Evolutionary conservation across 2,329 filamentous ascomycete species (phyloP).

Genomic region (Fusarium sp.): DNA sequence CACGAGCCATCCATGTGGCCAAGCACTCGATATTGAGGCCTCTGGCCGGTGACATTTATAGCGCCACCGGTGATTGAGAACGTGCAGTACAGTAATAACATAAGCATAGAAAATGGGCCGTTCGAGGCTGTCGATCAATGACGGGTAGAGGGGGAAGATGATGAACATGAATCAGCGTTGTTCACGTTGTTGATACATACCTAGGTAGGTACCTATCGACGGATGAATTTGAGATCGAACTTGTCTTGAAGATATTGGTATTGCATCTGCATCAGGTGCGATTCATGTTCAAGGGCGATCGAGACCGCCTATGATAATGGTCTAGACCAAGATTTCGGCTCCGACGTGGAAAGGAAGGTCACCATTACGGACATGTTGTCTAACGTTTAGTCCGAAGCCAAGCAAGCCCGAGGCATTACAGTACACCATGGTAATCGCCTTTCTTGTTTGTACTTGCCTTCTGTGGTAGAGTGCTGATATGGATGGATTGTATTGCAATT

Average conservation of each 20-base stretch:
- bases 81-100: background rate
- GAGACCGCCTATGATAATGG: slow-evolving; percentile 14
- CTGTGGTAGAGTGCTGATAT: slow-evolving; percentile 14
- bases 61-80: slow-evolving; percentile 9
- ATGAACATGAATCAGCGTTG: slow-evolving; percentile 9
- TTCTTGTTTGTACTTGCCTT: slow-evolving; percentile 31
- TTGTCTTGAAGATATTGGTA: background rate
- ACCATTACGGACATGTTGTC: background rate
- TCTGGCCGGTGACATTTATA: slow-evolving; percentile 22
- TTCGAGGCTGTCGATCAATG: slow-evolving; percentile 38
- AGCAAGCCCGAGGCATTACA: background rate
- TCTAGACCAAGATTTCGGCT: slow-evolving; percentile 22
- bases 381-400: slow-evolving; percentile 5
- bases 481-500: background rate
- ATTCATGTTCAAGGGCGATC: slow-evolving; percentile 5
- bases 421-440: background rate
- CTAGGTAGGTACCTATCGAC: background rate
- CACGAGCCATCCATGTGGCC: slow-evolving; percentile 40
- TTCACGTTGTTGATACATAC: background rate
- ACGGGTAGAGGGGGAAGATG: background rate
- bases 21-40: slow-evolving; percentile 20
- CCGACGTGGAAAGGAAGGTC: slow-evolving; percentile 17
- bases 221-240: slow-evolving; percentile 1
- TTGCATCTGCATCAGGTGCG: slow-evolving; percentile 7
- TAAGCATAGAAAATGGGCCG: slow-evolving; percentile 3